phyloP scores from a whole-genome alignment of 345 rosid species.

The Trapa bicornis region DNA sequence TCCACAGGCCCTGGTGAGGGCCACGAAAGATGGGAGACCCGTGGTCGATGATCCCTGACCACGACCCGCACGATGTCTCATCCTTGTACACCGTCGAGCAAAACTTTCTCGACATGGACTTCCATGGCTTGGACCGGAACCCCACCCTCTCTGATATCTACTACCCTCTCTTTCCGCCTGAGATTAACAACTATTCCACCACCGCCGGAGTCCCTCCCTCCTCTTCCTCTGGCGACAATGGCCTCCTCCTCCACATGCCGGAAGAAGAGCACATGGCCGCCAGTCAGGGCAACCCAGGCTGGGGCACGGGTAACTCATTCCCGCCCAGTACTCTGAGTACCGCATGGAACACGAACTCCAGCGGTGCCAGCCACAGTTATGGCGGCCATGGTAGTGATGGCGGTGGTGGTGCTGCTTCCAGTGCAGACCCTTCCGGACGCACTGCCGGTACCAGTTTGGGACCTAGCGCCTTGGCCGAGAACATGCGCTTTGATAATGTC shows the following conservation, averaged over 20 bases:
- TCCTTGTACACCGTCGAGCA: conserved; percentile 2
- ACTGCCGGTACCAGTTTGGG: neutral
- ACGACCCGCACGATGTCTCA: conserved; percentile 19
- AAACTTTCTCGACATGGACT: conserved; percentile 6
- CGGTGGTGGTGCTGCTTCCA: too few relatives aligned
- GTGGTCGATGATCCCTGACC: conserved; percentile 12
- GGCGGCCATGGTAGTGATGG: too few relatives aligned
- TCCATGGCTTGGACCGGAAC: neutral
- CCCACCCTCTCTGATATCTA: conserved; percentile 14
- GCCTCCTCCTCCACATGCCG: too few relatives aligned
- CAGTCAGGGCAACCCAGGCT: too few relatives aligned
- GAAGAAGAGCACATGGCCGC: too few relatives aligned
- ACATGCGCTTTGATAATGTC: neutral
- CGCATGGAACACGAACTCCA: neutral
- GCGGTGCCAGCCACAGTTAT: neutral
- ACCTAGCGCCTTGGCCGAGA: neutral
- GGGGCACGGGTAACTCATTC: too few relatives aligned
- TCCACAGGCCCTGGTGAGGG: neutral
- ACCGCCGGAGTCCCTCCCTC: neutral
- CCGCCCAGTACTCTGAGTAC: too few relatives aligned
- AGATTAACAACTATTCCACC: neutral
- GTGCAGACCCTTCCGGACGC: neutral
- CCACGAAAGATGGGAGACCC: conserved; percentile 25
- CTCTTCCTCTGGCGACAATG: neutral
- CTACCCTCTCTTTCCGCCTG: neutral